A percentile compares a stretch with the other conserved stretches of the same genome.
Evolutionary conservation across 2,329 filamentous ascomycete species (phyloP).

Genomic region (Arachnomyces sp.): DNA sequence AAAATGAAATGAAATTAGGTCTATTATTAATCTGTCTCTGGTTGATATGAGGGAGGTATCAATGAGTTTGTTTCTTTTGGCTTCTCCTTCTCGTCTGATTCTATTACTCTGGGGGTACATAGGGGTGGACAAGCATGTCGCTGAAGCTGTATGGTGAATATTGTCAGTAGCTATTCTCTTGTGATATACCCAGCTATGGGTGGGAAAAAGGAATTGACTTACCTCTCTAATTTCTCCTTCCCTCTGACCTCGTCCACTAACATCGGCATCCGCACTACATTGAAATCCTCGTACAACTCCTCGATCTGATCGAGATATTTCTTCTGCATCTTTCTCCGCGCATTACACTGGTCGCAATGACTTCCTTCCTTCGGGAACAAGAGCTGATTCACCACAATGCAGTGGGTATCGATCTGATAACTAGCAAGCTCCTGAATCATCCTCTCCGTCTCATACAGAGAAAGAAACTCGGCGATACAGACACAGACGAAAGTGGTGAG

Average conservation of each 20-base stretch:
- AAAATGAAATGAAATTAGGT: too few relatives aligned
- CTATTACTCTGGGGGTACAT: conserved; percentile 36
- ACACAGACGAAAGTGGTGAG: conserved; percentile 97
- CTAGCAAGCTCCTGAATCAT: conserved; percentile 97
- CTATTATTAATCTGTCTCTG: too few relatives aligned
- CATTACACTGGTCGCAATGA: conserved; percentile 90
- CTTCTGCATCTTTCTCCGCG: conserved; percentile 94
- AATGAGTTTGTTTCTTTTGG: conserved; percentile 7
- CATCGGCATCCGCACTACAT: conserved; percentile 96
- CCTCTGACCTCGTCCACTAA: conserved; percentile 92
- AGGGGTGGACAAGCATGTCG: conserved; percentile 44
- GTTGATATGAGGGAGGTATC: too few relatives aligned
- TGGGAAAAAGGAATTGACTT: conserved; percentile 15
- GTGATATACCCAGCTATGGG: neutral
- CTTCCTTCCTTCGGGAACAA: conserved; percentile 82
- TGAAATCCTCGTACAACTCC: conserved; percentile 97
- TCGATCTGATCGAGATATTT: conserved; percentile 99
- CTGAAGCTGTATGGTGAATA: conserved; percentile 33
- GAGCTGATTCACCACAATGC: conserved; percentile 96
- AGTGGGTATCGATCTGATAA: conserved; percentile 93
- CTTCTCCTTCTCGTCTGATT: conserved; percentile 4
- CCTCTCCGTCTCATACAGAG: conserved; percentile 94
- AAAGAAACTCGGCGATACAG: conserved; percentile 95
- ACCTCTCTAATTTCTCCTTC: conserved; percentile 87
- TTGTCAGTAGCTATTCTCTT: conserved; percentile 6